A percentile compares a stretch with the other conserved stretches of the same genome.
phyloP scores from a whole-genome alignment of 306 rosid genomes.

The Cicer arietinum region DNA sequence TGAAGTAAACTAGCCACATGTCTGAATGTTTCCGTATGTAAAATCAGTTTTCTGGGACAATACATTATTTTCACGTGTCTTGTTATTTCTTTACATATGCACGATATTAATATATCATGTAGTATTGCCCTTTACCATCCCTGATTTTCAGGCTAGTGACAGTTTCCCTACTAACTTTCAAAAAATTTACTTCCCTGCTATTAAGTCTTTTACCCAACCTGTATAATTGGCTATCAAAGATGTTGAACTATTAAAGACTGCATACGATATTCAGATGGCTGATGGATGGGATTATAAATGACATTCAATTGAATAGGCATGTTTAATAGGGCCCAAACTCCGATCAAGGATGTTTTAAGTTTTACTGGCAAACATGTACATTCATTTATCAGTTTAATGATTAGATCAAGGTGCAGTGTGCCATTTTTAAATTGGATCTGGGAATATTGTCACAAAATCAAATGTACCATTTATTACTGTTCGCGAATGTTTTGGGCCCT shows the following conservation, averaged over 20 bases:
- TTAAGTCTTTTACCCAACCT: not conserved
- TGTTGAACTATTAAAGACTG: not conserved
- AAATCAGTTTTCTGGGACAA: conserved; percentile 14
- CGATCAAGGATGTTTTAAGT: not conserved
- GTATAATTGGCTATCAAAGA: conserved; percentile 7
- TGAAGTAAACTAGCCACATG: conserved; percentile 9
- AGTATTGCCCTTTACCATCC: not conserved
- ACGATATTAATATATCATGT: not conserved
- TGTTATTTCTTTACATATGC: not conserved
- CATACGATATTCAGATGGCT: conserved; percentile 22
- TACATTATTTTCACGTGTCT: not conserved
- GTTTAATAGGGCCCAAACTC: not conserved
- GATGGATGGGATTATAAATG: not conserved
- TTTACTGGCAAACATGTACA: not conserved
- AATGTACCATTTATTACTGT: conserved; percentile 2
- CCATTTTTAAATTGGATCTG: conserved; percentile 10
- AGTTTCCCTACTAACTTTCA: not conserved
- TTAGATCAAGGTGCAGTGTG: conserved; percentile 9
- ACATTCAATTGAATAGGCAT: not conserved
- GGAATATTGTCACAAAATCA: conserved; percentile 5
- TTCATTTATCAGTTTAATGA: not conserved
- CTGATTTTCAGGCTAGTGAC: conserved; percentile 1
- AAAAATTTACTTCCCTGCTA: not conserved
- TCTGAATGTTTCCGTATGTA: conserved; percentile 23
- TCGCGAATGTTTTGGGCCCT: not conserved